Base-by-base conservation (phyloP, 1,139 yeast genomes). In the Groenewaldozyma auringiensis region DNA sequence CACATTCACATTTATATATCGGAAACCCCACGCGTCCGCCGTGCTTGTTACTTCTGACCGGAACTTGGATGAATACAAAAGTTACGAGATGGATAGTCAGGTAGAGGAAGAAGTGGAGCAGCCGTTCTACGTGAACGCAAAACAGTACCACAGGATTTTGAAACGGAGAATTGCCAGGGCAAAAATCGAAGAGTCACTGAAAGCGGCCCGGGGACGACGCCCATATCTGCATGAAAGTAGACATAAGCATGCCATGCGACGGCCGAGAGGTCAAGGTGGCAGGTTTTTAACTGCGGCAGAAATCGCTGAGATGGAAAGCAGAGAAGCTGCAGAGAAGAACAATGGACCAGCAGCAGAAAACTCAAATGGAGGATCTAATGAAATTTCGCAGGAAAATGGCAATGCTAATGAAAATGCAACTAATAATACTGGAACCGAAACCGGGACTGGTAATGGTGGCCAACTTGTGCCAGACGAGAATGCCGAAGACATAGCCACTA, bases 251-350 rank as follows among this genome's bases (percentile, higher is more conserved):
- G 99, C 99, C 18, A 92, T 94, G 98, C 76, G 98, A 62, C 78
- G 99, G 64, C 98, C 98, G 14, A 78, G 99, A 58, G 99, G 99
- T 25, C 97, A 92, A 66, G 98, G 98, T 27, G 99, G 99, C 2
- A 72, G 98, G 50, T 94, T 94, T 58, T 69, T 94, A 53, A 92
- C 98, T 1, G 96, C 97, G 3, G 95, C 95, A 3, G 98, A 94
- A 62, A 89, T 92, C 50, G 96, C 94, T 21, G 94, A 88, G 65
- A 75, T 79, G 59, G 94, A 83, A 44, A 67, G 79, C 47, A 65
- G 72, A 50, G 81, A 80, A 46, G 55, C 59, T 20, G 63, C 55
- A 42, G 61, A 56, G 25, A 42, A 40, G 8, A 18, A 20, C 13
- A 16, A 35, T 9, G 25, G 38, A 11, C 17, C 36, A 25, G 8